Conservation (phyloP, 2,329 filamentous ascomycete species). For the Ilyonectria mors-panacis region DNA sequence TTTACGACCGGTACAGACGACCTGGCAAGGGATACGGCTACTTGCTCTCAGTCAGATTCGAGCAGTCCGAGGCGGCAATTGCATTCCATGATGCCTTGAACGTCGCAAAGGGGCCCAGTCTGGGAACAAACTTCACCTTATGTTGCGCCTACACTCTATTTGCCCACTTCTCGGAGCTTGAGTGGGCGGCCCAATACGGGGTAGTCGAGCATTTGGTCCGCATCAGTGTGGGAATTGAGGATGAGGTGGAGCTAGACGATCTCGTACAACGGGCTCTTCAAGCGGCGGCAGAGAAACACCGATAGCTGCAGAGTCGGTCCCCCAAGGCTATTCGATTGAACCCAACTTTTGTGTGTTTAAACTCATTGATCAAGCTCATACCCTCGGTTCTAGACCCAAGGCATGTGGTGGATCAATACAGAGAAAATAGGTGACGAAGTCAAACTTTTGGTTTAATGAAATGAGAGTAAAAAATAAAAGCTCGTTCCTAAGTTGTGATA, state of each 20-base stretch:
- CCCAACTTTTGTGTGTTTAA: no score
- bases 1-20: slow-evolving; percentile 51
- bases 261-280: slow-evolving; percentile 37
- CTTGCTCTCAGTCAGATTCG: slow-evolving; percentile 65
- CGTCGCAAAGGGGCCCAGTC: slow-evolving; percentile 64
- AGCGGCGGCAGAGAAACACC: slow-evolving; percentile 20
- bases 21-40: slow-evolving; percentile 64
- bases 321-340: no score
- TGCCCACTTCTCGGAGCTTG: slow-evolving; percentile 56
- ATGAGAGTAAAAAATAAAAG: no score
- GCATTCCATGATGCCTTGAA: slow-evolving; percentile 65
- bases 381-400: no score
- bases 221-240: slow-evolving; percentile 62
- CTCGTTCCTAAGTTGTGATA: no score
- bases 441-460: no score
- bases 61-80: slow-evolving; percentile 50
- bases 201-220: slow-evolving; percentile 58
- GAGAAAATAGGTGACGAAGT: no score
- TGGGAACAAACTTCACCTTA: slow-evolving; percentile 66
- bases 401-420: no score
- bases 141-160: slow-evolving; percentile 58
- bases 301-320: neutral
- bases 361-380: no score
- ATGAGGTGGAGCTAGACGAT: slow-evolving; percentile 47
- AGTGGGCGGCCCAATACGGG: slow-evolving; percentile 57